phyloP scores from a whole-genome alignment of 495 filamentous ascomycete species.

The Xylaria curta region DNA sequence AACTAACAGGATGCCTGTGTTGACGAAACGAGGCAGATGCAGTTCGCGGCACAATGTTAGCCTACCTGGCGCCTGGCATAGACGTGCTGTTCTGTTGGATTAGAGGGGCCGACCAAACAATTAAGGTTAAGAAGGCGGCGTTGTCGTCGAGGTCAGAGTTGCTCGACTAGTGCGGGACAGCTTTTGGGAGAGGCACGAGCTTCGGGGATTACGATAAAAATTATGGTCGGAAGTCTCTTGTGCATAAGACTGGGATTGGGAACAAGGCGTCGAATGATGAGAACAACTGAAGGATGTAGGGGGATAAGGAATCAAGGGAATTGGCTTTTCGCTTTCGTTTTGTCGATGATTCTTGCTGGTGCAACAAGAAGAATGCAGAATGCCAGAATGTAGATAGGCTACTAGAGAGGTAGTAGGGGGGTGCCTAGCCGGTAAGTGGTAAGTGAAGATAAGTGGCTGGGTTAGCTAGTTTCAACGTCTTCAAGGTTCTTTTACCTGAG shows the following conservation, averaged over 20 bases:
- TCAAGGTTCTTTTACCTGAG: not conserved
- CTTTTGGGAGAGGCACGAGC: not conserved
- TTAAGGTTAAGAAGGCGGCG: not conserved
- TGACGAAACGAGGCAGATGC: not conserved
- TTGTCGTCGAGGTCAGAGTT: not conserved
- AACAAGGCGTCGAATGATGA: not conserved
- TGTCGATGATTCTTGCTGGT: not conserved
- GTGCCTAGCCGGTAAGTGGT: not conserved
- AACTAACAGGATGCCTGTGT: not conserved
- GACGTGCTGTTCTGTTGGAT: not conserved
- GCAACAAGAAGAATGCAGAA: not conserved
- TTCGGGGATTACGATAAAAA: not conserved
- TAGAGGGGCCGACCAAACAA: conserved; percentile 1
- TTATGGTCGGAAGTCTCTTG: conserved; percentile 11
- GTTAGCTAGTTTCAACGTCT: conserved; percentile 11
- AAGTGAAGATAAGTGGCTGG: conserved; percentile 6
- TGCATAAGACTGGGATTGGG: not conserved
- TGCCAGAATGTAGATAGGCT: no score
- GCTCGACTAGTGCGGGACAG: conserved; percentile 15
- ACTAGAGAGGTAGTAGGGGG: no score
- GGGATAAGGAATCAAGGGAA: conserved; percentile 5
- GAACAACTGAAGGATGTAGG: not conserved
- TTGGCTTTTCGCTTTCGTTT: conserved; percentile 11
- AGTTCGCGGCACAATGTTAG: not conserved
- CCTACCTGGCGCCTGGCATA: not conserved